These are phyloP conservation scores for Saprolegnia parasitica DNA, from an alignment of 352 stramenopile species.

Conservation along the genomic window DNA sequence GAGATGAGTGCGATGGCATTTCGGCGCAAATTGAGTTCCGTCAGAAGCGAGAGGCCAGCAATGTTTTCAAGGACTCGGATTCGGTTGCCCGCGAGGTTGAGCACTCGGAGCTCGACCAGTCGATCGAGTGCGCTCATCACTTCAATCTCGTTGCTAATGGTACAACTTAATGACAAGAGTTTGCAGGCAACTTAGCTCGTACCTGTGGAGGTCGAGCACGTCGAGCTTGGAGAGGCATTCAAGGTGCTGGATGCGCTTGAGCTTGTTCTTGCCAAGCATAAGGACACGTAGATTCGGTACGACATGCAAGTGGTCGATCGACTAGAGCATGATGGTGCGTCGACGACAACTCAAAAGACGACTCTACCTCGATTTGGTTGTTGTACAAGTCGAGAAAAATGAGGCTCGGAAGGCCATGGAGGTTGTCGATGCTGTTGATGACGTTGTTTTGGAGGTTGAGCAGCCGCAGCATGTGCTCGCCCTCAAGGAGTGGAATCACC, in stretches of 20 bases:
- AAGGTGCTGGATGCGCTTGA: constrained; percentile 80
- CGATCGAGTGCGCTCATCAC: constrained; percentile 83
- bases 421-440: constrained; percentile 80
- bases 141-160: constrained; percentile 79
- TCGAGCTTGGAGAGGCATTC: constrained; percentile 84
- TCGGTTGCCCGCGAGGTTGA: constrained; percentile 88
- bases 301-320: constrained; percentile 68
- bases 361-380: constrained; percentile 85
- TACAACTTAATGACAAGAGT: background rate
- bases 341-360: too few relatives aligned
- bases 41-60: constrained; percentile 69
- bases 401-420: constrained; percentile 79
- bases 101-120: constrained; percentile 77
- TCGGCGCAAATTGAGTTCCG: constrained; percentile 86
- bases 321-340: too few relatives aligned
- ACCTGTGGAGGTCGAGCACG: constrained; percentile 89
- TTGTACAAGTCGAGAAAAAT: constrained; percentile 93
- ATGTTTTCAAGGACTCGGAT: constrained; percentile 77
- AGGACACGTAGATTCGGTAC: constrained; percentile 85
- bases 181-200: background rate
- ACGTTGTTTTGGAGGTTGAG: constrained; percentile 91
- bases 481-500: constrained; percentile 81
- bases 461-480: constrained; percentile 82
- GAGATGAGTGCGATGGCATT: constrained; percentile 65
- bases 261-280: constrained; percentile 89